Conservation (phyloP, 2,329 filamentous ascomycete species). For the Macrophomina phaseolina region DNA sequence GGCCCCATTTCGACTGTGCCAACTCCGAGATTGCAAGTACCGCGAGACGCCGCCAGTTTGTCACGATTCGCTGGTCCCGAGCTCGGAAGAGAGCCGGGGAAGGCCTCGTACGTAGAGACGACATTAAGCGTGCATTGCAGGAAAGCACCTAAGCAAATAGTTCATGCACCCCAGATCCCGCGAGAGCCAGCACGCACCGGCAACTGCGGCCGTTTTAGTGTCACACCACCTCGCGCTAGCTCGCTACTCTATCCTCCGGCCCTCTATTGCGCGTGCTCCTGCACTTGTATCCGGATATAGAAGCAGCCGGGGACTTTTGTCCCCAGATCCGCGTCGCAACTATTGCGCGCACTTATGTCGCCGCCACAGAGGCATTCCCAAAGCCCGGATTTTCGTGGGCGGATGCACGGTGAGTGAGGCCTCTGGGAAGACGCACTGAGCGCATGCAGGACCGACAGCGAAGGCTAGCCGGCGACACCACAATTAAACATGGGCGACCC, state of each 20-base stretch:
- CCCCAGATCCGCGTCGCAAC: neutral
- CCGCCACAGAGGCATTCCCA: slow-evolving; percentile 4
- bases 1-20: neutral
- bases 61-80: slow-evolving; percentile 2
- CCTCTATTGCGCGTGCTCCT: too few relatives aligned
- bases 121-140: slow-evolving; percentile 24
- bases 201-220: slow-evolving; percentile 12
- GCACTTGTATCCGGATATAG: neutral
- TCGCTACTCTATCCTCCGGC: slow-evolving; percentile 12
- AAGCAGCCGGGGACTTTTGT: neutral
- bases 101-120: neutral
- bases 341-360: neutral
- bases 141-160: slow-evolving; percentile 20
- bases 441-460: neutral
- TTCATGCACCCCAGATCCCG: slow-evolving; percentile 24
- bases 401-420: neutral
- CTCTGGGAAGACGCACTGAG: neutral
- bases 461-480: neutral
- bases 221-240: slow-evolving; percentile 15
- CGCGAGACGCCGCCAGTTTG: neutral
- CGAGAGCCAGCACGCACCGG: neutral
- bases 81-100: neutral
- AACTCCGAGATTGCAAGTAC: slow-evolving; percentile 14
- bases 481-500: neutral
- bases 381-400: neutral